Evolutionary conservation across 768 basidiomycete species (phyloP), one percentile per base, ranked within the genome.

Genomic region (Suillus discolor): DNA sequence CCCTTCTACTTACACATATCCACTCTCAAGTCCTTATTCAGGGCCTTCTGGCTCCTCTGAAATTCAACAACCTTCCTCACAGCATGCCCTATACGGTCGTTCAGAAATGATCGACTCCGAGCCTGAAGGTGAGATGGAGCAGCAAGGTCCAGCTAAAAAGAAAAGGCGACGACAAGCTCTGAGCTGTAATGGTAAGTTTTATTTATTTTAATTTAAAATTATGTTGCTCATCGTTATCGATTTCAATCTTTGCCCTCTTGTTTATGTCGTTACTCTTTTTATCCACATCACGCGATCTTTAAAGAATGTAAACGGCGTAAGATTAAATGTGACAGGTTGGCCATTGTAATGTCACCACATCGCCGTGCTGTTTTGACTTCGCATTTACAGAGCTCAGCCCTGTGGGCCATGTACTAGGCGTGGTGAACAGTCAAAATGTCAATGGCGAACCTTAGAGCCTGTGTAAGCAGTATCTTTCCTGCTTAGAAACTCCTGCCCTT

Each of bases 251-350:
- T 70, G 65, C 67, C 70, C 68, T 67, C 36, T 60, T 42, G 57
- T 49, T 51, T 54, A 61, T 63, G 31, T 31, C 31, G 12, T 64
- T 38, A 62, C 62, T 66, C 28, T 70, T 62, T 60, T 62, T 49
- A 57, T 57, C 67, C 44, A 45, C 62, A 57, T 63, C 65, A 66
- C 68, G 51, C 65, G 65, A 51, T 60, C 62, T 62, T 49, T 63
- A 57, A 72, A 93, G 93, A 93, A 76, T 94, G 92, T 76, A 94
- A 94, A 76, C 80, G 92, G 71, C 85, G 92, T 51, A 94, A 94
- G 82, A 94, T 94, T 77, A 91, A 90, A 74, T 94, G 93, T 76
- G 92, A 94, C 80, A 90, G 90, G 90, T 74, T 72, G 81, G 69
- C 57, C 42, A 66, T 63, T 68, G 62, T 73, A 20, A 23, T 62